These are phyloP conservation scores for Ceratocystis cacaofunesta DNA, from an alignment of 2,329 filamentous ascomycete species.

Conservation along the genomic window DNA sequence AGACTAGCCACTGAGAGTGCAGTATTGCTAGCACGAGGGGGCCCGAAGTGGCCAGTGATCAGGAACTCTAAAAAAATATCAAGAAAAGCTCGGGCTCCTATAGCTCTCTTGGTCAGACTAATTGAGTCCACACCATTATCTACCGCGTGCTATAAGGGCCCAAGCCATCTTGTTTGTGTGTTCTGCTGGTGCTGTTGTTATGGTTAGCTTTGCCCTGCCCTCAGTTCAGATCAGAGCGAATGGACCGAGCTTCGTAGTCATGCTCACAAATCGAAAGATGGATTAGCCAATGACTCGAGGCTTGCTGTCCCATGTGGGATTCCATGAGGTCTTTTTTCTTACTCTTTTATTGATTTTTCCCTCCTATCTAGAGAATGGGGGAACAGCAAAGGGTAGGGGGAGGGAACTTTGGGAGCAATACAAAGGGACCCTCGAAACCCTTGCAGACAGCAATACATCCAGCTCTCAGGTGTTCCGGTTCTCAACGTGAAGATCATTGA, in stretches of 20 bases:
- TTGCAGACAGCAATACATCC: no score
- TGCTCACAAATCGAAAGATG: constrained; percentile 3
- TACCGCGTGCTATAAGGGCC: neutral
- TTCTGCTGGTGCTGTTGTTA: neutral
- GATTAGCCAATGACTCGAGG: neutral
- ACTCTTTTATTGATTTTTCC: neutral
- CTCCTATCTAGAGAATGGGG: neutral
- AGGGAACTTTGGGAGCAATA: neutral
- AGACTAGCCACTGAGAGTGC: constrained; percentile 1
- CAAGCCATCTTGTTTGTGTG: neutral
- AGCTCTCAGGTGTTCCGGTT: no score
- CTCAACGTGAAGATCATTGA: no score
- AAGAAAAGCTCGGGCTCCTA: neutral
- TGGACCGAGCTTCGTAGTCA: constrained; percentile 4
- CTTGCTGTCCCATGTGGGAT: constrained; percentile 1
- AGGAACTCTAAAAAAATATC: neutral
- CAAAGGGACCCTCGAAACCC: neutral
- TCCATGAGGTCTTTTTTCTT: neutral
- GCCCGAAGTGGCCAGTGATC: neutral
- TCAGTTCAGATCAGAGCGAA: neutral
- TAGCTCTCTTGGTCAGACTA: neutral
- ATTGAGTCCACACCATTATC: neutral
- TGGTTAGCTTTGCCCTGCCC: neutral
- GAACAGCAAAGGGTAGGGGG: neutral
- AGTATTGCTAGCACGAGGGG: constrained; percentile 1